Percentiles rank a stretch among this genome's conserved stretches.
phyloP scores from a whole-genome alignment of 2,329 filamentous ascomycete genomes.

The Alternaria consortialis region DNA sequence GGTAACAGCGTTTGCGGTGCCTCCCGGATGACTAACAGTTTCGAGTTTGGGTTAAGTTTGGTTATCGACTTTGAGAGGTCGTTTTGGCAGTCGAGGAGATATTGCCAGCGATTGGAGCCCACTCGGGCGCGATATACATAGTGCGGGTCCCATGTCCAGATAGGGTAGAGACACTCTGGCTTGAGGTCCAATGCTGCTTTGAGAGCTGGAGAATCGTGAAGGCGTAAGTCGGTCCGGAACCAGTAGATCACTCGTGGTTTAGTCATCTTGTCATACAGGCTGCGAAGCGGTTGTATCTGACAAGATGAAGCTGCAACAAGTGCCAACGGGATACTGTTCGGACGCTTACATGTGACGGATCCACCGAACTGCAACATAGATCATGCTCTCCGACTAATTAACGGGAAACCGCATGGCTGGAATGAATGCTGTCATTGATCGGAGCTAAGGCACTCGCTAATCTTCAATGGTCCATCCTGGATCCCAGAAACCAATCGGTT shows the following conservation, averaged over 20 bases:
- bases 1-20: conserved; percentile 75
- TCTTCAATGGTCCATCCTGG: not conserved
- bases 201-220: conserved; percentile 79
- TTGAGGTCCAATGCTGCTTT: conserved; percentile 75
- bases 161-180: conserved; percentile 73
- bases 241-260: conserved; percentile 73
- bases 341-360: not conserved
- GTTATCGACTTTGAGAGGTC: conserved; percentile 74
- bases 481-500: conserved; percentile 13
- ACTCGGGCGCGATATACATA: conserved; percentile 78
- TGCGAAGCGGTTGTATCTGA: not conserved
- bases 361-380: not conserved
- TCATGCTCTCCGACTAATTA: conserved; percentile 14
- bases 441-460: conserved; percentile 18
- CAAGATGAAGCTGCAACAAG: not conserved
- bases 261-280: conserved; percentile 26
- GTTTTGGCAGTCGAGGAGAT: conserved; percentile 74
- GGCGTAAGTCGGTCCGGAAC: conserved; percentile 79
- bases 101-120: conserved; percentile 78
- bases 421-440: conserved; percentile 45
- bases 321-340: not conserved
- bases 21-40: conserved; percentile 76
- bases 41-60: conserved; percentile 74
- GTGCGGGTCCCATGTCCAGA: conserved; percentile 84
- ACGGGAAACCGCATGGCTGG: conserved; percentile 27